Conservation (phyloP, 768 basidiomycete species). For the Mycena chlorophos region DNA sequence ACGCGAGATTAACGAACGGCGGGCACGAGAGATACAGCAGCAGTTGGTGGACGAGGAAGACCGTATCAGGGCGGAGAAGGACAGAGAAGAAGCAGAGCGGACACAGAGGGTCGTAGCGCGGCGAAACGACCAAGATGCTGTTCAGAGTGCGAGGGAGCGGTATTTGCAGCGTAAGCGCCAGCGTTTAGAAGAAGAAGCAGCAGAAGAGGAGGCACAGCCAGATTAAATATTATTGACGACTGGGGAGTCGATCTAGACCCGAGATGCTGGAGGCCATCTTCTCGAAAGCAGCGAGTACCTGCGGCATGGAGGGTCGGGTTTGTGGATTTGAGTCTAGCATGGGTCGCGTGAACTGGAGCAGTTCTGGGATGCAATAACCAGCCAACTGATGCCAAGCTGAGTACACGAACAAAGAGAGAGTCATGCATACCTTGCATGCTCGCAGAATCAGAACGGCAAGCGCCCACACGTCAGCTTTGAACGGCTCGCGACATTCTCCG, state of each 20-base stretch:
- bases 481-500: constrained; percentile 54
- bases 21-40: constrained; percentile 70
- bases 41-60: constrained; percentile 79
- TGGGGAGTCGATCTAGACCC: constrained; percentile 29
- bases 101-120: constrained; percentile 65
- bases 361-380: constrained; percentile 57
- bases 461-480: constrained; percentile 76
- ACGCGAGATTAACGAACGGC: constrained; percentile 81
- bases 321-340: constrained; percentile 60
- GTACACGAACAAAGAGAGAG: neutral
- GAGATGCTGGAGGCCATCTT: constrained; percentile 44
- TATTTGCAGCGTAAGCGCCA: constrained; percentile 80
- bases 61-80: constrained; percentile 55
- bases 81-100: constrained; percentile 62
- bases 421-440: constrained; percentile 56
- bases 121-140: constrained; percentile 73
- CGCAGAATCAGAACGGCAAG: constrained; percentile 63
- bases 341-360: constrained; percentile 53
- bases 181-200: constrained; percentile 53
- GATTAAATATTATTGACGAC: constrained; percentile 19
- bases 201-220: constrained; percentile 22
- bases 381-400: constrained; percentile 43
- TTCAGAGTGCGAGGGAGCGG: constrained; percentile 72
- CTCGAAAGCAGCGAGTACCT: constrained; percentile 55
- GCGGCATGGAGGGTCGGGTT: constrained; percentile 50